Base-by-base conservation (phyloP, 2,329 filamentous ascomycete species). In the Rutstroemia sp. region DNA sequence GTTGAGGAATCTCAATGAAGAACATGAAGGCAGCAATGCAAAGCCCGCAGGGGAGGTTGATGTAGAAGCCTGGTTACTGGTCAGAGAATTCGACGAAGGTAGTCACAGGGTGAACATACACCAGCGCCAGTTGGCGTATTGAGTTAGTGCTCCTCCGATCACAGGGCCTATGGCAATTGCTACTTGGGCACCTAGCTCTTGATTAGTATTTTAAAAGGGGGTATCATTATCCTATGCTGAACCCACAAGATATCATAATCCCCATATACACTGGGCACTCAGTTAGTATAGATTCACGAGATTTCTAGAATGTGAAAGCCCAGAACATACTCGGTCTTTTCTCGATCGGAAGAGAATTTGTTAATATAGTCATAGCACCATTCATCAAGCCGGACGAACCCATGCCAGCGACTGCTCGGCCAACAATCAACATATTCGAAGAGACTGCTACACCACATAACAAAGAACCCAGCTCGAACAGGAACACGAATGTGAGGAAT, bases 391-490 rank as follows among this genome's bases (percentile, higher is more conserved):
- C 81, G 1, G 79, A 73, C 2, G 72, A 72, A 1, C 81, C 80
- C 0, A 76, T 58, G 0, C 80, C 81, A 0, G 80, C 76, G 3
- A 83, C 67, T 2, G 76, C 76, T 4, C 80, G 73, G 2, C 80
- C 79, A 5, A 76, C 65, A 54, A 84, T 83, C 54, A 84, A 74
- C 71, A 78, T 78, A 0, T 67, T 61, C 0, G 77, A 78, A 14
- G 71, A 76, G 0, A 63, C 69, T 0, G 80, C 75, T 56, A 73
- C 60, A 56, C 69, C 81, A 55, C 80, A 83, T 21, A 84, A 66
- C 3, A 79, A 62, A 0, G 76, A 80, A 3, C 81, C 81, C 1
- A 81, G 23, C 62, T 82, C 79, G 59, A 84, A 83, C 30, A 81
- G 57, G 30, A 68, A 59, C 38, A 84, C 70, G 42, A 58, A 59